Base-by-base conservation (phyloP, 352 stramenopile species). In the Vaucheria bursata region DNA sequence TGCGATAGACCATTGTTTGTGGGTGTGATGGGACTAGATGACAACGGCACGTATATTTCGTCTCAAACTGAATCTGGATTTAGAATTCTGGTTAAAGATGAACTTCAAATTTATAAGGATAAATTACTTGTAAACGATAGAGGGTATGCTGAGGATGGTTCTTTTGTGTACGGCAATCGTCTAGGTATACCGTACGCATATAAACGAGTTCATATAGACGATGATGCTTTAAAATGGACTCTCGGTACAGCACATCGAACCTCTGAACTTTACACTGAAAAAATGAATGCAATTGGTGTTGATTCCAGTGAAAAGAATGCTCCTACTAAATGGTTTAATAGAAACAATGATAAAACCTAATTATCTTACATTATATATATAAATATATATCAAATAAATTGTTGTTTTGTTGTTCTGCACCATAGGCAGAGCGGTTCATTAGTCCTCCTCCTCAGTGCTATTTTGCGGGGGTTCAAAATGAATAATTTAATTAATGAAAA, bases 111-210 rank as follows among this genome's bases (percentile, higher is more conserved):
- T 6, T 77, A 40, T 66, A 31, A 7, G 1, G 38, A 67, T 25
- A 33, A 38, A 18, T 34, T 81, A 5, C 78, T 66, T 66, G 75
- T 81, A 4, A 81, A 81, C 49, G 75, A 81, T 50, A 49, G 75
- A 25, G 75, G 75, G 18, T 81, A 73, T 25, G 32, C 73, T 29
- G 2, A 69, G 4, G n/a, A 66, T 12, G 75, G 75, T 8, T 32
- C 45, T 0, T 81, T 81, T 65, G 75, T 81, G 25, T 81, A 81
- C 75, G 75, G 75, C n/a, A 81, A 81, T 65, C 75, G 78, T 66
- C 35, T 66, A 4, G 75, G 71, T 33, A 69, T 81, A 34, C 75
- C 75, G 31, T 81, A 81, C 75, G 78, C 77, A 33, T 52, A 79
- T 66, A 18, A 65, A n/a, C 36, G 68, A 32, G 70, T 79, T 6